These are phyloP conservation scores for Alternaria consortialis DNA, from an alignment of 2,329 filamentous ascomycete species.

Conservation along the genomic window DNA sequence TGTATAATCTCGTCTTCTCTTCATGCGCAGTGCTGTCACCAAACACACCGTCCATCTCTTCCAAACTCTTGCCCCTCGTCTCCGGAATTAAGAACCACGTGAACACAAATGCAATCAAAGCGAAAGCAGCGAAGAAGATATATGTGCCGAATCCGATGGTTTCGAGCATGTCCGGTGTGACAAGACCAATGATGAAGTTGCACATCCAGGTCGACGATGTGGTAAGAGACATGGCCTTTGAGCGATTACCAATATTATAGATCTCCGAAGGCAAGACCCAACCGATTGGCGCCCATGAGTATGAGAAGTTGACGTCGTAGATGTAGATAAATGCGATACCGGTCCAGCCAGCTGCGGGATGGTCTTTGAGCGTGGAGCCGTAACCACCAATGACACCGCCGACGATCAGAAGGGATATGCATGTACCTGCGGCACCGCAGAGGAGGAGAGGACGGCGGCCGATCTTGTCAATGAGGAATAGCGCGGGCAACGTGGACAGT, in stretches of 20 bases:
- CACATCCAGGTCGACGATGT: conserved; percentile 84
- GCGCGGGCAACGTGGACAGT: conserved; percentile 69
- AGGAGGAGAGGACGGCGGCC: conserved; percentile 70
- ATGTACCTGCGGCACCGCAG: conserved; percentile 74
- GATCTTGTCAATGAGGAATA: conserved; percentile 70
- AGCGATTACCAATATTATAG: conserved; percentile 72
- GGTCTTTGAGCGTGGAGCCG: conserved; percentile 63
- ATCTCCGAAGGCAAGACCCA: conserved; percentile 80
- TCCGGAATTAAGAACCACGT: conserved; percentile 67
- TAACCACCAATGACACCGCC: conserved; percentile 73
- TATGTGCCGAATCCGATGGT: conserved; percentile 59
- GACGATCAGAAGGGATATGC: conserved; percentile 74
- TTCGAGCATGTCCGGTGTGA: conserved; percentile 78
- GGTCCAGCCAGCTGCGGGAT: conserved; percentile 73
- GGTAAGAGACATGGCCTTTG: conserved; percentile 75
- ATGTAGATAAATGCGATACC: conserved; percentile 70
- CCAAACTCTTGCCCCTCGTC: conserved; percentile 81
- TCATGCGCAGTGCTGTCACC: conserved; percentile 76
- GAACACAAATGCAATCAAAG: conserved; percentile 55
- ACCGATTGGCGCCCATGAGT: conserved; percentile 75
- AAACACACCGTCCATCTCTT: conserved; percentile 86
- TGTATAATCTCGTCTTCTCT: conserved; percentile 32
- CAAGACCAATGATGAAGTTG: conserved; percentile 70
- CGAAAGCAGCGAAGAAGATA: conserved; percentile 63
- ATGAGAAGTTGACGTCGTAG: conserved; percentile 62